Conservation (phyloP, 2,329 filamentous ascomycete species). For the Pseudogymnoascus sp. region DNA sequence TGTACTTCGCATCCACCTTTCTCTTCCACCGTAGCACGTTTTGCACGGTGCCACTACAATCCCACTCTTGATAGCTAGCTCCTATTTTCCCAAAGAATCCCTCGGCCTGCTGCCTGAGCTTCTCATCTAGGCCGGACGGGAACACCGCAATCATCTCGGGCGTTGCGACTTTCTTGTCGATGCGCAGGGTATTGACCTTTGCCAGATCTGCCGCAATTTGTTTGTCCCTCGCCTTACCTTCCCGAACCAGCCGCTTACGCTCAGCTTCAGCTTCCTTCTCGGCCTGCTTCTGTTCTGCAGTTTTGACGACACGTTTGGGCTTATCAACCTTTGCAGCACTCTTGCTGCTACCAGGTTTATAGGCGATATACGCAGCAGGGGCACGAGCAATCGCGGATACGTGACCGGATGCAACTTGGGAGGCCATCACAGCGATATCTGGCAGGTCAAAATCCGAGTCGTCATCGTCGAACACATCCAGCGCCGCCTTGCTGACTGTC, state of each 20-base stretch:
- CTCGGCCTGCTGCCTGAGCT: conserved; percentile 37
- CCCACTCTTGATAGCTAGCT: conserved; percentile 38
- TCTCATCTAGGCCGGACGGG: conserved; percentile 44
- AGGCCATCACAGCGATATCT: conserved; percentile 11
- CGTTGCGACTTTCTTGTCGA: conserved; percentile 63
- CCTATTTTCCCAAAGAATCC: conserved; percentile 42
- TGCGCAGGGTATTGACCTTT: conserved; percentile 64
- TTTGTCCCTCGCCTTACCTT: conserved; percentile 54
- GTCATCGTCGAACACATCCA: background rate
- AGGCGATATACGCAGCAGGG: conserved; percentile 9
- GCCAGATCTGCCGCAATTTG: conserved; percentile 56
- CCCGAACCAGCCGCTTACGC: conserved; percentile 51
- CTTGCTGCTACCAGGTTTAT: conserved; percentile 15
- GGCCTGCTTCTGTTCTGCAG: conserved; percentile 14
- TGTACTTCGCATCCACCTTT: conserved; percentile 39
- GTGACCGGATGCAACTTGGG: background rate
- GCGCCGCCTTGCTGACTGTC: background rate
- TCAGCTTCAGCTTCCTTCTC: conserved; percentile 34
- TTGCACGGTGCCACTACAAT: conserved; percentile 33
- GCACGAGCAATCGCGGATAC: background rate
- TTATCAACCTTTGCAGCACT: conserved; percentile 14
- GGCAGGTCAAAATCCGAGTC: conserved; percentile 17
- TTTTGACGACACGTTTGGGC: background rate
- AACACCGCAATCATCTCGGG: conserved; percentile 73
- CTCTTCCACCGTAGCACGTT: conserved; percentile 46